Evolutionary conservation across 768 basidiomycete species (phyloP).

Genomic region (Brasilioporus rufonigricans): DNA sequence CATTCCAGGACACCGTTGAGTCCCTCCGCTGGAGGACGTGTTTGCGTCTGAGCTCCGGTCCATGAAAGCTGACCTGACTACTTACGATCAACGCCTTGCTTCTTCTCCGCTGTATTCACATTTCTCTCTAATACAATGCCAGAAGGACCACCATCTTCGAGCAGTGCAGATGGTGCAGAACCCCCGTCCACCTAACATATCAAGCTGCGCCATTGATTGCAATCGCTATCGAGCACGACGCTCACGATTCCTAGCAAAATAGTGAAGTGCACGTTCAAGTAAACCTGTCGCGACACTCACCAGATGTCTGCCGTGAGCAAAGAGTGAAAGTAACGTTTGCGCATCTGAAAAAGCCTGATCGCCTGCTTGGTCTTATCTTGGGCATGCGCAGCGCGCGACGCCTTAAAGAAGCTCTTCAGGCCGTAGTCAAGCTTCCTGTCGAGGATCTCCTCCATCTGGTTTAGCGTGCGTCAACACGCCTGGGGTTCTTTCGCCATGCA

Average conservation of each 20-base stretch:
- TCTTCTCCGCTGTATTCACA: too few relatives aligned
- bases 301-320: slow-evolving; percentile 13
- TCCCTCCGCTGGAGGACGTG: not conserved
- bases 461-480: too few relatives aligned
- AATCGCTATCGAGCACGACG: not conserved
- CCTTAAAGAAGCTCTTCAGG: not conserved
- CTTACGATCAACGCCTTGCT: too few relatives aligned
- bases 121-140: too few relatives aligned
- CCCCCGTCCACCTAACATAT: too few relatives aligned
- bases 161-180: too few relatives aligned
- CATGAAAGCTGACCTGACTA: too few relatives aligned
- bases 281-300: not conserved
- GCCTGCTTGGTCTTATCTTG: slow-evolving; percentile 6
- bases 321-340: slow-evolving; percentile 8
- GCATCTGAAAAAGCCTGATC: slow-evolving; percentile 1
- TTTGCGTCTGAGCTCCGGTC: too few relatives aligned
- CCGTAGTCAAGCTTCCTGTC: not conserved
- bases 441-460: too few relatives aligned
- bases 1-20: not conserved
- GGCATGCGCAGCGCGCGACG: not conserved
- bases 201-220: too few relatives aligned
- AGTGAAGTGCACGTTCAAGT: not conserved
- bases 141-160: too few relatives aligned
- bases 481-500: too few relatives aligned
- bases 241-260: slow-evolving; percentile 1